Percentiles rank a stretch among this genome's conserved stretches.
phyloP scores from a whole-genome alignment of 345 rosid genomes.

The Garcia nutans region DNA sequence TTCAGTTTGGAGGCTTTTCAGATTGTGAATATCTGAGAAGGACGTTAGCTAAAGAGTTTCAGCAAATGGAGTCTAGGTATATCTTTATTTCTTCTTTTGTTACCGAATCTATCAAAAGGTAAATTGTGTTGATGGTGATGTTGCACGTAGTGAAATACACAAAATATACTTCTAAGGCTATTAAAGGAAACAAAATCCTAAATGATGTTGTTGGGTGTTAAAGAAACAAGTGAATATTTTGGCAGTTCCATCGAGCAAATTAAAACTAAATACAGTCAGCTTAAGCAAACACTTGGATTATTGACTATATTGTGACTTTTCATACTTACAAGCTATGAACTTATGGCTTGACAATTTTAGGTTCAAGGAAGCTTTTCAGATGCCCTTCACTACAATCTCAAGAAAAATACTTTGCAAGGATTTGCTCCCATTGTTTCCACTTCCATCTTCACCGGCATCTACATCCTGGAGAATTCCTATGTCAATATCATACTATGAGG shows the following conservation, averaged over 20 bases:
- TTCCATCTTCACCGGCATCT: constrained; percentile 46
- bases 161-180: background rate
- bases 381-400: constrained; percentile 81
- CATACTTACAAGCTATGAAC: background rate
- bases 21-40: constrained; percentile 36
- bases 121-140: background rate
- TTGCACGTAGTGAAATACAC: background rate
- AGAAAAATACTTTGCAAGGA: constrained; percentile 59
- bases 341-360: constrained; percentile 33
- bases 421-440: constrained; percentile 62
- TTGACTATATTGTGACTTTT: background rate
- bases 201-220: background rate
- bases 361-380: constrained; percentile 76
- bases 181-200: background rate
- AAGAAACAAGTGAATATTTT: background rate
- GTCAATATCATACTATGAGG: constrained; percentile 81
- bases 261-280: background rate
- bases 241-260: background rate
- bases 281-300: constrained; percentile 7
- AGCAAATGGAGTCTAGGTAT: constrained; percentile 74
- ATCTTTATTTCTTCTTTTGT: constrained; percentile 12
- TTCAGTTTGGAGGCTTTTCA: constrained; percentile 43
- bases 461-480: constrained; percentile 44
- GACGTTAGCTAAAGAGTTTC: constrained; percentile 75
- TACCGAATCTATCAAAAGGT: background rate